phyloP scores from a whole-genome alignment of 1,284 basidiomycete species.

The Termitomyces sp. region DNA sequence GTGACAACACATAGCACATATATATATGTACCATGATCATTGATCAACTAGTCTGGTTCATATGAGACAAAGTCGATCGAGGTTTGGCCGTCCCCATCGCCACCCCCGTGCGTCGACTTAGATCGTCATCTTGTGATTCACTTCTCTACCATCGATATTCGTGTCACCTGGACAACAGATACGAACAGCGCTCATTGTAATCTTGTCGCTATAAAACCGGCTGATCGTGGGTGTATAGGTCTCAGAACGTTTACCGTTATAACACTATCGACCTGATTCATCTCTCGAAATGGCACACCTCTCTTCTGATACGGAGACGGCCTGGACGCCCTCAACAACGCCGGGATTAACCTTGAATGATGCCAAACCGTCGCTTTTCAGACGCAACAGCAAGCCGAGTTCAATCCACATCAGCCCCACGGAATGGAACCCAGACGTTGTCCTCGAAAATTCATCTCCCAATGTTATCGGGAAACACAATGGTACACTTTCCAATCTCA shows the following conservation, averaged over 20 bases:
- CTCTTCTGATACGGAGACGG: conserved; percentile 48
- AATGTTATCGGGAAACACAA: conserved; percentile 25
- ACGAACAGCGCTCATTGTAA: neutral
- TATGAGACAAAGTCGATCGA: too few relatives aligned
- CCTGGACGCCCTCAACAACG: conserved; percentile 61
- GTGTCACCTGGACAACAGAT: conserved; percentile 16
- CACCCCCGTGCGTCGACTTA: neutral
- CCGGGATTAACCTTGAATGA: conserved; percentile 26
- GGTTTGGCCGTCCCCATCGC: neutral
- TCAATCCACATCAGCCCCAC: conserved; percentile 41
- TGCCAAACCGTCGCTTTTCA: conserved; percentile 42
- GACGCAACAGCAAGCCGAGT: conserved; percentile 42
- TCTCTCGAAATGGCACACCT: conserved; percentile 13
- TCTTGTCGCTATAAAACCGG: neutral
- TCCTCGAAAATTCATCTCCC: conserved; percentile 40
- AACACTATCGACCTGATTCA: neutral
- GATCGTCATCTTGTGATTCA: neutral
- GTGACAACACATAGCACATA: neutral
- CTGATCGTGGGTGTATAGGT: neutral
- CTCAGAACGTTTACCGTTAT: conserved; percentile 1
- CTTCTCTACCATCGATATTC: neutral
- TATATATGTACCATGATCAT: neutral
- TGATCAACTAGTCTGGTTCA: neutral
- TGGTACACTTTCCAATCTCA: conserved; percentile 17
- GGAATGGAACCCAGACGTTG: conserved; percentile 45